Conservation (phyloP, 78 protist species). For the Speleostelium caveatum region DNA sequence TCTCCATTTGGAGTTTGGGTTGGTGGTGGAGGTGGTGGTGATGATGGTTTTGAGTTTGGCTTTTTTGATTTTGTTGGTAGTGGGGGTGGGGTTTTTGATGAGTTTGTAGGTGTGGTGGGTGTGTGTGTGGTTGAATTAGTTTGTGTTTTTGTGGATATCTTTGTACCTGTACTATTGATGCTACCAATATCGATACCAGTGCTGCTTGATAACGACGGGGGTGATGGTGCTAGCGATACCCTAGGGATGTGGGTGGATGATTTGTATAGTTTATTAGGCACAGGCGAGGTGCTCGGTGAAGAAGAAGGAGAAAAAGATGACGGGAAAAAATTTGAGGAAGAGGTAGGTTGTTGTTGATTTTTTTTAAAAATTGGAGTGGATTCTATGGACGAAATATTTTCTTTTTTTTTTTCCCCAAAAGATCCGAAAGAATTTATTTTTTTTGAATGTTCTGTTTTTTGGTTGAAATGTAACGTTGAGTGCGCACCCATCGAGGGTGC, state of each 20-base stretch:
- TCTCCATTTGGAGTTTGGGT: too few relatives aligned
- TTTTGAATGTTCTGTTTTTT: too few relatives aligned
- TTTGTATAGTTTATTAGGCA: background rate
- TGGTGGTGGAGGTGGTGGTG: too few relatives aligned
- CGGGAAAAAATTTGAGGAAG: too few relatives aligned
- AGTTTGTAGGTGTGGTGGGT: background rate
- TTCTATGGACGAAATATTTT: background rate
- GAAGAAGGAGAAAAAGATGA: too few relatives aligned
- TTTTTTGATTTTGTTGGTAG: too few relatives aligned
- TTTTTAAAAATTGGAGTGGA: background rate
- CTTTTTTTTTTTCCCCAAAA: background rate
- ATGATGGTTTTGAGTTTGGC: too few relatives aligned
- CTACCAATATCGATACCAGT: background rate
- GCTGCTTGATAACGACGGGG: background rate
- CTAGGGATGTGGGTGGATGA: background rate
- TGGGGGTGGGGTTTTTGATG: background rate
- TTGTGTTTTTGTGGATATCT: background rate
- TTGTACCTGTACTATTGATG: background rate
- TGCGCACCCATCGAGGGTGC: too few relatives aligned
- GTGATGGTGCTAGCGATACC: background rate
- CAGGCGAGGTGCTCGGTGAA: too few relatives aligned
- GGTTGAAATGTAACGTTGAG: too few relatives aligned
- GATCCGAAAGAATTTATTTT: background rate
- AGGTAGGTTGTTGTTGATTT: background rate
- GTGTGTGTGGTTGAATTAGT: background rate